Conservation (phyloP, 257 asterid species). For the Agastache rugosa region DNA sequence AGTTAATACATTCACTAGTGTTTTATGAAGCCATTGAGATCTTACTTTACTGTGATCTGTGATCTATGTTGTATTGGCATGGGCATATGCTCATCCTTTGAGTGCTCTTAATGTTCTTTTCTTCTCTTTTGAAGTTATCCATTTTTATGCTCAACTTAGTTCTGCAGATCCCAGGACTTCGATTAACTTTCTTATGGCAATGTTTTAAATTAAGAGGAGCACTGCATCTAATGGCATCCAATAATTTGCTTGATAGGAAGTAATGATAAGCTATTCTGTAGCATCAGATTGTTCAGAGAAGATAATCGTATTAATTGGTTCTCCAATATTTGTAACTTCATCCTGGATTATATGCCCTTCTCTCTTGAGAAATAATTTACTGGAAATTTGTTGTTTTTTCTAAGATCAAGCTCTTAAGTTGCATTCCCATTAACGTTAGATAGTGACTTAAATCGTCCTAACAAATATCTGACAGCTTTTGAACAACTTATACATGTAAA, state of each 20-base stretch:
- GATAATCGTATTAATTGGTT: neutral
- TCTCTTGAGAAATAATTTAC: neutral
- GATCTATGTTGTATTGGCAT: neutral
- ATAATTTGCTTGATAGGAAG: no score
- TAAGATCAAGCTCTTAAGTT: no score
- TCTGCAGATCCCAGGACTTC: neutral
- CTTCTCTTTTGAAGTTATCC: slow-evolving; percentile 10
- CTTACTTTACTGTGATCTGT: neutral
- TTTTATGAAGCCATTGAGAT: slow-evolving; percentile 25
- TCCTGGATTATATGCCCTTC: neutral
- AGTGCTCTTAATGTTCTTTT: neutral
- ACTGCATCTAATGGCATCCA: no score
- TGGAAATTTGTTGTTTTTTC: neutral
- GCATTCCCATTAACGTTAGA: no score
- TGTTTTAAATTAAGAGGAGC: no score
- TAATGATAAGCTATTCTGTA: no score
- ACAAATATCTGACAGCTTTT: neutral
- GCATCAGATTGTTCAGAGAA: no score
- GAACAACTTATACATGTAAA: no score
- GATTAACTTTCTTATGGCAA: neutral
- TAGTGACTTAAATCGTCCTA: neutral
- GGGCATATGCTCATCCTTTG: neutral
- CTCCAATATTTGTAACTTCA: neutral
- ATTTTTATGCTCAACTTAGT: slow-evolving; percentile 8
- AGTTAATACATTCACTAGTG: slow-evolving; percentile 1